These are phyloP conservation scores for Dryadomyces quercus-mongolicae DNA, from an alignment of 2,329 filamentous ascomycete genomes.

Conservation along the genomic window DNA sequence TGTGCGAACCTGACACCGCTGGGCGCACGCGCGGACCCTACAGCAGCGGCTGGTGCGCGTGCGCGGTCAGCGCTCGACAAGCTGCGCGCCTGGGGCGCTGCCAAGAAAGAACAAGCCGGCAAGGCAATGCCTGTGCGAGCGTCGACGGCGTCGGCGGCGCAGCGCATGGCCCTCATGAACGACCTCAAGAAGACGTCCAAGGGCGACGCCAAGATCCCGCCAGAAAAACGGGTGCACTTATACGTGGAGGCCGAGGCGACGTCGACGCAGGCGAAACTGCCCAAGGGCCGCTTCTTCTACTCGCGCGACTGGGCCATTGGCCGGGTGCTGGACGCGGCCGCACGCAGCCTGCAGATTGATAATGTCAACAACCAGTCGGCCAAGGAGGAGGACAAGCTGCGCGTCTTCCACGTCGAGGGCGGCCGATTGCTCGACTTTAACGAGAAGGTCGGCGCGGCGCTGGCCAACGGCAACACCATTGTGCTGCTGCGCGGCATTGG, in stretches of 20 bases:
- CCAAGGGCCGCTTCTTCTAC: constrained; percentile 71
- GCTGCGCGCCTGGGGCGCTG: constrained; percentile 67
- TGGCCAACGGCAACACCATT: constrained; percentile 79
- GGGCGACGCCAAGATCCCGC: constrained; percentile 69
- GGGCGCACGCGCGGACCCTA: constrained; percentile 28
- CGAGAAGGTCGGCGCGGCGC: constrained; percentile 64
- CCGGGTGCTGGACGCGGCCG: constrained; percentile 65
- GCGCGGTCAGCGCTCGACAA: constrained; percentile 61
- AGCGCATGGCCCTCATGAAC: constrained; percentile 57
- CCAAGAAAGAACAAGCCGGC: constrained; percentile 54
- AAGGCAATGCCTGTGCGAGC: constrained; percentile 47
- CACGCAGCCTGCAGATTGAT: constrained; percentile 63
- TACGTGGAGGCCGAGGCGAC: constrained; percentile 84
- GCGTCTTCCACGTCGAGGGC: constrained; percentile 88
- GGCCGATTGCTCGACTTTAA: constrained; percentile 77
- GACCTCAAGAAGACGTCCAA: constrained; percentile 78
- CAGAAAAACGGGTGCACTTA: constrained; percentile 80
- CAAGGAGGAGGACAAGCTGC: constrained; percentile 65
- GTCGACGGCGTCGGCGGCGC: constrained; percentile 31
- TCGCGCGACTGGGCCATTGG: constrained; percentile 84
- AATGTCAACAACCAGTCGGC: constrained; percentile 73
- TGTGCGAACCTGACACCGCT: constrained; percentile 62
- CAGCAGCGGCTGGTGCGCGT: constrained; percentile 44
- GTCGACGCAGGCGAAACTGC: constrained; percentile 72
- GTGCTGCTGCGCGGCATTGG: constrained; percentile 80